Conservation (phyloP, 345 rosid genomes). For the Gossypium longicalyx region DNA sequence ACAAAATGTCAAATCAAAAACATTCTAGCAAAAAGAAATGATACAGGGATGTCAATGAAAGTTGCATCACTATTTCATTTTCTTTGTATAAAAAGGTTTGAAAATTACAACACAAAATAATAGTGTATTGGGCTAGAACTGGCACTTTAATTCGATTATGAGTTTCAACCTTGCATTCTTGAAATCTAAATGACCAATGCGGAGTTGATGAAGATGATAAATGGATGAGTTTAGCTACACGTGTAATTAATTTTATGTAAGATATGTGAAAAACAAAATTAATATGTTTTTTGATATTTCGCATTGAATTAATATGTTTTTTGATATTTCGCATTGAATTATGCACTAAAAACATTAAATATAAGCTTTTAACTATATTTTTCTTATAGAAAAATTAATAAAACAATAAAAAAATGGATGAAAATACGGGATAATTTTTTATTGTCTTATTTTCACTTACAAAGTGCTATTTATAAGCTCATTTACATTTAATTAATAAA, state of each 20-base stretch:
- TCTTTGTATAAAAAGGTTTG: constrained; percentile 2
- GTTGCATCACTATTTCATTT: not conserved
- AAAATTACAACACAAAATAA: constrained; percentile 12
- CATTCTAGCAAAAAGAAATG: constrained; percentile 10
- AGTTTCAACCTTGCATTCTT: not conserved
- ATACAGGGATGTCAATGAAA: not conserved
- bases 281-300: too few relatives aligned
- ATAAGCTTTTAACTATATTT: too few relatives aligned
- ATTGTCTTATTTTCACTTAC: too few relatives aligned
- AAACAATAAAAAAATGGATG: too few relatives aligned
- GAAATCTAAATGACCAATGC: constrained; percentile 6
- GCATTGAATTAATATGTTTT: not conserved
- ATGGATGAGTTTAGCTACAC: not conserved
- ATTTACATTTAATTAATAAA: too few relatives aligned
- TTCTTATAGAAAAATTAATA: too few relatives aligned
- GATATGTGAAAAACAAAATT: not conserved
- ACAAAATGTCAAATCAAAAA: constrained; percentile 14
- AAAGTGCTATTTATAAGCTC: too few relatives aligned
- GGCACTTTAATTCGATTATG: not conserved
- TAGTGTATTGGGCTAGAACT: constrained; percentile 11
- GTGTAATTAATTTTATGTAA: not conserved
- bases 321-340: too few relatives aligned
- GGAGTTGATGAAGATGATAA: constrained; percentile 3
- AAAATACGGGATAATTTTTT: too few relatives aligned
- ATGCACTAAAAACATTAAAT: too few relatives aligned